A percentile compares a stretch with the other conserved stretches of the same genome.
Evolutionary conservation across 441 rosid species (phyloP).

Genomic region (Cnidoscolus chayamansa): DNA sequence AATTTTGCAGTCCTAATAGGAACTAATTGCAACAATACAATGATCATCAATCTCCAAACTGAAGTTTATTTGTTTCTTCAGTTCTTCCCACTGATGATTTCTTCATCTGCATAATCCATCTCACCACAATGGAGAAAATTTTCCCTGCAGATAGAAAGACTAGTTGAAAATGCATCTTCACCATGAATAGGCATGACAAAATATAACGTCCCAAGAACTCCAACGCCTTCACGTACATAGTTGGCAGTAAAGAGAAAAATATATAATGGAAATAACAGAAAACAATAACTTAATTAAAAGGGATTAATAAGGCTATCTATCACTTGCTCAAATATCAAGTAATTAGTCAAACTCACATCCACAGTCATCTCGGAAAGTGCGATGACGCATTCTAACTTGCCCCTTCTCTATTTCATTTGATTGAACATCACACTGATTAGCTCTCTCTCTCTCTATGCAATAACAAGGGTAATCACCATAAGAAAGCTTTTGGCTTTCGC

Average conservation of each 20-base stretch:
- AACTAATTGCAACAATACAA: neutral
- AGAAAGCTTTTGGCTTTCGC: neutral
- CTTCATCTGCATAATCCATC: constrained; percentile 36
- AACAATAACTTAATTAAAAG: neutral
- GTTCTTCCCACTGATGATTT: constrained; percentile 11
- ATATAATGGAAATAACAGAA: neutral
- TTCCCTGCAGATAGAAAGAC: constrained; percentile 53
- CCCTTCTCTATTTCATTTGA: neutral
- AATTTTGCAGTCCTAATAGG: constrained; percentile 14
- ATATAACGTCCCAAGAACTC: neutral
- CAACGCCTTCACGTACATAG: neutral
- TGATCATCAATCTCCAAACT: constrained; percentile 3
- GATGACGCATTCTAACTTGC: neutral
- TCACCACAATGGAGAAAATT: constrained; percentile 45
- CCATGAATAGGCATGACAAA: neutral
- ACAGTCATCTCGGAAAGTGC: neutral
- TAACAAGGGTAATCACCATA: neutral
- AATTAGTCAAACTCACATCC: neutral
- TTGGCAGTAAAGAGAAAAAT: neutral
- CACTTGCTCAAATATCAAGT: neutral
- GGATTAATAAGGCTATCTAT: neutral
- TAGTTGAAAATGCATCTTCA: neutral
- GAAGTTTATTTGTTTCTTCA: constrained; percentile 1
- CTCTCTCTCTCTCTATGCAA: neutral
- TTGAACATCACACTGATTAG: neutral